Conservation (phyloP, 371 early-diverging fungal genomes). For the Vittaforma corneae region DNA sequence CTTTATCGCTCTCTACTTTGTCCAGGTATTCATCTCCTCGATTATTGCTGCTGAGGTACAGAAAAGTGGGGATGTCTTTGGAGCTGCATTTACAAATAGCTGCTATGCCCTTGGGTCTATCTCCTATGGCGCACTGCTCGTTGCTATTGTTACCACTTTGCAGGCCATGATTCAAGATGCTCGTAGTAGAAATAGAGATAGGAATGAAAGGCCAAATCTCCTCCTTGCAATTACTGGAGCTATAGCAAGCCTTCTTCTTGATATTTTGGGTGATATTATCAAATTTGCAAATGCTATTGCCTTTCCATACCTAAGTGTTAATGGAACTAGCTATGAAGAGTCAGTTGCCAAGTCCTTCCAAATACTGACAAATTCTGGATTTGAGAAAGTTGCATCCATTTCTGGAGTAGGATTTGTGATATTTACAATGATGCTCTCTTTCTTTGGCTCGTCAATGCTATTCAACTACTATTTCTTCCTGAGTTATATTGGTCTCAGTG, state of each 20-base stretch:
- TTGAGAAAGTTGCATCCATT: no score
- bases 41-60: not conserved
- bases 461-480: no score
- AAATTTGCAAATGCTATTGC: constrained; percentile 2
- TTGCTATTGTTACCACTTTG: constrained; percentile 7
- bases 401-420: no score
- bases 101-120: constrained; percentile 13
- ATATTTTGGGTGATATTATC: constrained; percentile 1
- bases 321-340: constrained; percentile 7
- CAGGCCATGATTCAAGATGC: not conserved
- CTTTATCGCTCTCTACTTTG: not conserved
- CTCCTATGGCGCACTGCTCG: constrained; percentile 7
- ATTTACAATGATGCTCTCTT: no score
- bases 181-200: not conserved
- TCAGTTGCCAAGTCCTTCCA: constrained; percentile 9
- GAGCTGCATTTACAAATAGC: not conserved
- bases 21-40: not conserved
- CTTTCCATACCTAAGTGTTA: constrained; percentile 9
- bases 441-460: no score
- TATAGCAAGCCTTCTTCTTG: not conserved
- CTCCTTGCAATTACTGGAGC: not conserved
- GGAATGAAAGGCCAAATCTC: not conserved
- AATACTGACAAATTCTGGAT: no score
- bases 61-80: not conserved
- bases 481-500: no score